Base-by-base conservation (phyloP, 257 asterid species). In the Paraleonurus japonicus region DNA sequence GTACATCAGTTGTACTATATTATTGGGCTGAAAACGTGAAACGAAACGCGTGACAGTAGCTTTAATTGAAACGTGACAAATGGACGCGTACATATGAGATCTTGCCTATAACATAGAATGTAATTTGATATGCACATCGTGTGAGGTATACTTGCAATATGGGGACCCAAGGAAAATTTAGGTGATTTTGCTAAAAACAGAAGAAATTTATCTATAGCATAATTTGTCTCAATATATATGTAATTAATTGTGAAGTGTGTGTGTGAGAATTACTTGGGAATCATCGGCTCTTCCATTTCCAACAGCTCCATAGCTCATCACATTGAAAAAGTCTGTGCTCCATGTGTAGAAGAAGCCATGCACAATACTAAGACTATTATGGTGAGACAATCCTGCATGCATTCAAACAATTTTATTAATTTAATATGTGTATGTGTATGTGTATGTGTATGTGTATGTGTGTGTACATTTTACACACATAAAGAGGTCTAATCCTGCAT, bases 211-310 rank as follows among this genome's bases (percentile, higher is more conserved):
- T 5, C 16, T 5, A 60, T 23, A 13, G 19, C 72, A 50, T 47
- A 67, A 68, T 50, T 17, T 9, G 12, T 30, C 26, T 39, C 20
- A n/a, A 10, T 30, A 30, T 61, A 61, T 32, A 32, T 2, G 3
- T 61, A 9, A 7, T 5, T 35, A 35, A 2, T 12, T 43, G 12
- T 8, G 11, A 11, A 20, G 39, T 41, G 27, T 11, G 24, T 13
- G 3, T n/a, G 28, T 4, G 17, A 15, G 23, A 28, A 11, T 66
- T 81, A 84, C 88, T 65, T 72, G 85, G 5, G 89, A 74, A 43
- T 84, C 89, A 70, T 82, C 86, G 4, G 61, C 12, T 70, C 67
- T 70, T 77, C 86, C 89, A 77, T 84, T 61, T 48, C 89, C 89
- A n/a, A 65, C 71, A 0, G 89, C 86, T 62, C 89, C 89, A 32